A percentile compares a stretch with the other conserved stretches of the same genome.
phyloP scores from a whole-genome alignment of 2,329 filamentous ascomycete species.

The Nemania sp. region DNA sequence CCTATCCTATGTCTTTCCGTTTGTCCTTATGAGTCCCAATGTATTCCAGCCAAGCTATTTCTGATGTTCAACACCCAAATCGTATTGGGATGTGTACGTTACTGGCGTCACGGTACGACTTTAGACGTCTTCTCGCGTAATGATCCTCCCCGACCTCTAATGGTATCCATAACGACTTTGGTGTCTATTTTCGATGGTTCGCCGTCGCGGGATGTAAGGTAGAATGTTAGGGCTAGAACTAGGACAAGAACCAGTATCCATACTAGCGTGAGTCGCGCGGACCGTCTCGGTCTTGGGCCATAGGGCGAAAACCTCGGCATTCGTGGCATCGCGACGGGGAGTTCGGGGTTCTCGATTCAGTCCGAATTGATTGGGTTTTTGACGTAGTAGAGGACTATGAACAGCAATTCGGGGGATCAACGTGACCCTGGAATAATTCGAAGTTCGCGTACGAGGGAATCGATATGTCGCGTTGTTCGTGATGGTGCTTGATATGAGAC shows the following conservation, averaged over 20 bases:
- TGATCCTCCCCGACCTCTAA: constrained; percentile 29
- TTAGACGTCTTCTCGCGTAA: constrained; percentile 34
- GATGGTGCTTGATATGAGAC: too few species aligned
- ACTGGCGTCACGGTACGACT: constrained; percentile 34
- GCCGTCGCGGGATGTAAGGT: constrained; percentile 45
- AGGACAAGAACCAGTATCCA: constrained; percentile 48
- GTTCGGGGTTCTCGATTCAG: background rate
- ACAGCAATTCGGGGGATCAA: background rate
- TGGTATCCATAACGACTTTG: constrained; percentile 39
- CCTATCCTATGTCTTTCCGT: background rate
- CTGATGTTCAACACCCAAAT: background rate
- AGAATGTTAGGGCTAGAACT: constrained; percentile 46
- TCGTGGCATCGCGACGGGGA: constrained; percentile 27
- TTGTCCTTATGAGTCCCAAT: background rate
- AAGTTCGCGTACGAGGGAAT: background rate
- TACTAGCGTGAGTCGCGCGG: constrained; percentile 44
- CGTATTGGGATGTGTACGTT: background rate
- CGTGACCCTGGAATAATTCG: background rate
- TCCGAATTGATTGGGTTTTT: background rate
- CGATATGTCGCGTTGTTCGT: background rate
- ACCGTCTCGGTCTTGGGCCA: constrained; percentile 47
- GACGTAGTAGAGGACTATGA: too few species aligned
- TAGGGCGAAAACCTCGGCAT: constrained; percentile 49
- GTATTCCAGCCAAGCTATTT: too few species aligned
- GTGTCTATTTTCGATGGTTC: constrained; percentile 38